Conservation (phyloP, 352 stramenopile species). For the Phytophthora pinifolia region DNA sequence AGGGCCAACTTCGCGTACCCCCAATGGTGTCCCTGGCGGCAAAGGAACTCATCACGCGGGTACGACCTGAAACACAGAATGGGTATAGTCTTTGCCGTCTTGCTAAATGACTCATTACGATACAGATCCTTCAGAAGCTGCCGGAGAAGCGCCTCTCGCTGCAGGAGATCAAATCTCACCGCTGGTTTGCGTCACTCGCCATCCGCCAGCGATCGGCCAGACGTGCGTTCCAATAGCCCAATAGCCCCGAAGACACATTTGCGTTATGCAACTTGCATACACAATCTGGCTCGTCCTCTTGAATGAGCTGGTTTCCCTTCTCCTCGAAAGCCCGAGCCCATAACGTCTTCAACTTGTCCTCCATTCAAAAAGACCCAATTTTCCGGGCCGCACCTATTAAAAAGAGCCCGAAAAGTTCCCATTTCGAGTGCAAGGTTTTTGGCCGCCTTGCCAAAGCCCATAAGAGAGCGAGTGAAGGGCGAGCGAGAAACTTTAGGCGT, state of each 20-base stretch:
- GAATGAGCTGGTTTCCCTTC: too few relatives aligned
- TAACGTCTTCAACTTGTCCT: too few relatives aligned
- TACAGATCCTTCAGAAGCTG: slow-evolving; percentile 75
- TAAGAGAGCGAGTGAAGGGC: slow-evolving; percentile 14
- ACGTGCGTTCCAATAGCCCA: slow-evolving; percentile 27
- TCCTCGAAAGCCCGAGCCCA: too few relatives aligned
- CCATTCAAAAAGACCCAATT: too few relatives aligned
- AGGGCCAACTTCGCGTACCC: slow-evolving; percentile 66
- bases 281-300: too few relatives aligned
- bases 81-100: background rate
- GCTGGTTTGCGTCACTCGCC: slow-evolving; percentile 67
- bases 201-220: slow-evolving; percentile 45
- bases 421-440: too few relatives aligned
- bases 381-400: too few relatives aligned
- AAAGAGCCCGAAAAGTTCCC: too few relatives aligned
- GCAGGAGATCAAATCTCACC: slow-evolving; percentile 72
- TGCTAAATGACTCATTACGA: too few relatives aligned
- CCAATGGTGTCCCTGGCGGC: slow-evolving; percentile 69
- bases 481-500: slow-evolving; percentile 8
- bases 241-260: background rate
- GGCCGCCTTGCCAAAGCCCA: too few relatives aligned
- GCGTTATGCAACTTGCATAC: background rate
- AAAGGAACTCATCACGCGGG: slow-evolving; percentile 70
- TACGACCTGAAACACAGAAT: slow-evolving; percentile 21
- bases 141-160: slow-evolving; percentile 60